Base-by-base conservation (phyloP, 768 basidiomycete species). In the Boletus reticuloceps region DNA sequence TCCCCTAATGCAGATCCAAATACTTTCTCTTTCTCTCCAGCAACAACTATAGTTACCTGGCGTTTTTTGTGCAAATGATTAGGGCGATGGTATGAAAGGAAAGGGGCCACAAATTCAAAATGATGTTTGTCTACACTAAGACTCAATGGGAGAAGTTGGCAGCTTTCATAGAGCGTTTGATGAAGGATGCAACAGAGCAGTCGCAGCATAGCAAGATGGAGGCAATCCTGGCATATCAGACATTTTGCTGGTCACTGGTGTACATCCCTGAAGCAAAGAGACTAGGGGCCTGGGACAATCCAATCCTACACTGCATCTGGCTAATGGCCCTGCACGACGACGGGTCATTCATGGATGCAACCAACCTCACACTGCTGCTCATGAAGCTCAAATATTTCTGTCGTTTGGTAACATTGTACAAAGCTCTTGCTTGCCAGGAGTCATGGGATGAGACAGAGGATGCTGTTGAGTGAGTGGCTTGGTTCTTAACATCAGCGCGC, bases 361-460 rank as follows among this genome's bases (percentile, higher is more conserved):
- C 29, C 1, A 29, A 7, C 1, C 37, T 58, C 4, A 58, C 50
- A 9, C 50, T 42, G 0, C 1, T 34, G 7, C 46, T 58, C 0
- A 50, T 50, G 2, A 55, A 56, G 27, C 29, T 55, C 0, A 56
- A 58, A 8, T 58, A 58, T 22, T 22, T 22, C 22, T 22, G 22
- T 22, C 22, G 22, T 22, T 22, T 22, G 22, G 22, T 22, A 22
- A 22, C 22, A 22, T 22, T 22, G 22, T 22, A 22, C 22, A 3
- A 22, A 22, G 22, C 22, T 3, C 22, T 22, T 22, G 22, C 2
- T 22, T 22, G 22, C 22, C 22, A 22, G 22, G 22, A 25, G 25
- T 5, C 25, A 25, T 5, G 22, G 22, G 22, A 25, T 25, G 25
- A 25, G 25, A 25, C 25, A 29, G 1, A 51, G 54, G 58, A 22